phyloP scores from a whole-genome alignment of 768 basidiomycete species.

The Leucocoprinus sp. region DNA sequence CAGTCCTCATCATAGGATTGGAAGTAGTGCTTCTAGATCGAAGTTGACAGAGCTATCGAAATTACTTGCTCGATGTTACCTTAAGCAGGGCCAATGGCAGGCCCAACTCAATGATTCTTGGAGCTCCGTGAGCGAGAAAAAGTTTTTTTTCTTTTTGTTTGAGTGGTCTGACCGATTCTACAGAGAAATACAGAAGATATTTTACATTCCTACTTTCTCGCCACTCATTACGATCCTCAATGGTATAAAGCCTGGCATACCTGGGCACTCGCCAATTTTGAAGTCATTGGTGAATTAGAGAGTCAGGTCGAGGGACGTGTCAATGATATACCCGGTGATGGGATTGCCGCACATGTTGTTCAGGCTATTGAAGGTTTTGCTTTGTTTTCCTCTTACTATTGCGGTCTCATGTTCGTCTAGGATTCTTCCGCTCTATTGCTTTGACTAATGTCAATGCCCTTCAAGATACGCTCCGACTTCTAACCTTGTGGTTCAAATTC shows the following conservation, averaged over 20 bases:
- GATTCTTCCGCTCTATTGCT: constrained; percentile 93
- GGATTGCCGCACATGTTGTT: constrained; percentile 76
- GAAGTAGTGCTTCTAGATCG: constrained; percentile 41
- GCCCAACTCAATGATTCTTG: constrained; percentile 72
- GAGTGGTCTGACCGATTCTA: background rate
- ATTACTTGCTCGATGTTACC: constrained; percentile 92
- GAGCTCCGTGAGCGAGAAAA: constrained; percentile 52
- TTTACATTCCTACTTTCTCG: constrained; percentile 73
- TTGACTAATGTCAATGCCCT: constrained; percentile 84
- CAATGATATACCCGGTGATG: constrained; percentile 49
- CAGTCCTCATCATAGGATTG: constrained; percentile 32
- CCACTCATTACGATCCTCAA: constrained; percentile 85
- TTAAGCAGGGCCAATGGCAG: constrained; percentile 96
- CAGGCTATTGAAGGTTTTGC: constrained; percentile 80
- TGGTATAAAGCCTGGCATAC: constrained; percentile 99
- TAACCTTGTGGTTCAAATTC: constrained; percentile 98
- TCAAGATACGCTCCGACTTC: constrained; percentile 86
- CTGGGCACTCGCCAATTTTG: constrained; percentile 95
- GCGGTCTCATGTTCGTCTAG: constrained; percentile 26
- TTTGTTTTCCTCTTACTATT: background rate
- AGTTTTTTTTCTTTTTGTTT: background rate
- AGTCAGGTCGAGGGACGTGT: constrained; percentile 47
- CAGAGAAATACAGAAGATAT: constrained; percentile 79
- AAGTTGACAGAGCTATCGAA: constrained; percentile 63
- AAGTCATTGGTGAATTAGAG: constrained; percentile 81